Base-by-base conservation (phyloP, 2,329 filamentous ascomycete genomes). In the Aureobasidium leucospermi region DNA sequence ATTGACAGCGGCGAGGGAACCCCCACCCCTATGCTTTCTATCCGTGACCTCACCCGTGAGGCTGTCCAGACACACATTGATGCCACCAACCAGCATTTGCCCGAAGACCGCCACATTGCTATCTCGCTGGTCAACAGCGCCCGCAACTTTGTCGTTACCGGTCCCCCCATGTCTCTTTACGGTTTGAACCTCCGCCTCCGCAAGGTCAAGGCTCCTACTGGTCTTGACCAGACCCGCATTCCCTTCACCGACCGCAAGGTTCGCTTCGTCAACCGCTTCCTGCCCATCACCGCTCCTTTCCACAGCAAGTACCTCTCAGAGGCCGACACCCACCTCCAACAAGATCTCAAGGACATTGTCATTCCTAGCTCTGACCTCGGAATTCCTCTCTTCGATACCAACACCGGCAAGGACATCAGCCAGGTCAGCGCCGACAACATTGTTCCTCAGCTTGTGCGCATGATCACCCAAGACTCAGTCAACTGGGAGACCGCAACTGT, bases 151-250 rank as follows among this genome's bases (percentile, higher is more conserved):
- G 95, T 99, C 51, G 91, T 99, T 13, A 96, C 94, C 43, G 94
- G 94, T 57, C 94, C 94, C 59, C 94, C 95, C 2, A 91, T 96
- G 65, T 97, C 95, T 1, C 81, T 99, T 10, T 96, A 96, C 70
- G 95, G 94, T 82, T 82, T 99, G 42, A 99, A 99, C 73, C 79
- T 96, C 49, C 91, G 95, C 71, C 80, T 99, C 58, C 88, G 95
- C 68, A 99, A 97, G 77, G 90, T 96, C 72, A 99, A 96, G 80
- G 93, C 94, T 1, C 88, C 94, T 4, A 97, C 94, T n/a, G 94
- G 95, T 45, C 81, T 99, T 41, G 94, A 99, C 70, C 95, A 99
- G 76, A 96, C 89, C 65, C 85, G 92, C 61, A 87, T 97, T 58
- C 95, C 95, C 6, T 91, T 90, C 78, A 97, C 93, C 0, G 87